Base-by-base conservation (phyloP, 2,329 filamentous ascomycete genomes). In the Ophiocordyceps australis region DNA sequence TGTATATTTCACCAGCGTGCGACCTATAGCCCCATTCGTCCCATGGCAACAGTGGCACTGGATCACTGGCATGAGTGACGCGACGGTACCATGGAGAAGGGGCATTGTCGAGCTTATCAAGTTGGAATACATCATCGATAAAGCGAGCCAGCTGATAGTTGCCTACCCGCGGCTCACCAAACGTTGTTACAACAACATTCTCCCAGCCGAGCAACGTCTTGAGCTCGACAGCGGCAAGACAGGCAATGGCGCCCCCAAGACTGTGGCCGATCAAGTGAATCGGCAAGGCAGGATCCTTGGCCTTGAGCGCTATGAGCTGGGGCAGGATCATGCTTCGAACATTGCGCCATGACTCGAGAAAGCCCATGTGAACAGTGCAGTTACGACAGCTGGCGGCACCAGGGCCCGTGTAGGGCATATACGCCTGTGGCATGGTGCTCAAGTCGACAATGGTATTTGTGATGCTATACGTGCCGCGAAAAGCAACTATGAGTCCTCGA, bases 391-490 rank as follows among this genome's bases (percentile, higher is more conserved):
- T 65, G 12, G 47, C 54, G 24, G 58, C 46, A 21, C 58, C 55
- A 0, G 60, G 58, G 2, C 66, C 61, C 2, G 79, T 77, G 45
- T 94, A 98, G 1, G 89, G 85, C 2, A 83, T 67, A 43, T 95
- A 98, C 46, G 79, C 69, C 47, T 95, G 86, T 9, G 83, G 85
- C 3, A 86, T 62, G 3, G 83, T 91, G 34, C 80, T 83, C 28
- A 98, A 61, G 52, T 98, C 89, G 25, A 83, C 65, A 33, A 98
- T 74, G 9, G 85, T 85, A 47, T 95, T 93, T 27, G 82, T 67
- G 39, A 98, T 65, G 36, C 83, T 93, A 51, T 95, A 94, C 10
- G 89, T 95, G 14, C 89, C 89, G 24, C 89, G 73, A 42, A 95
- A 95, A 7, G 83, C 85, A 20, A 95, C 66, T 23, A 95, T 59